Evolutionary conservation across 1,284 basidiomycete species (phyloP).

Genomic region (Tranzscheliella williamsii): DNA sequence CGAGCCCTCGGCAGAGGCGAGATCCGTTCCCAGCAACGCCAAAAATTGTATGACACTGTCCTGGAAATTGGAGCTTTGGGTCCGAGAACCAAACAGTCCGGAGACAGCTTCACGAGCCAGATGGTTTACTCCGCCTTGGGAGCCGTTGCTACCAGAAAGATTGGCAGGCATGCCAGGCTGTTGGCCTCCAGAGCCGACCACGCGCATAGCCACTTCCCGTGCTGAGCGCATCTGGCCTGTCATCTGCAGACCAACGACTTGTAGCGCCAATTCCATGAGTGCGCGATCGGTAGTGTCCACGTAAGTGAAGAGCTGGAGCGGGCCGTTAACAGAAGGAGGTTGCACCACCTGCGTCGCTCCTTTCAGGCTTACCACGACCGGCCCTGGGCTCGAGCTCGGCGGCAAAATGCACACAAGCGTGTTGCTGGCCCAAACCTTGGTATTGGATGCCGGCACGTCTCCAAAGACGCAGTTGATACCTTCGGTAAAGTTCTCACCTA

Average conservation of each 20-base stretch:
- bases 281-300: conserved; percentile 85
- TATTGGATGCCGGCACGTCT: conserved; percentile 77
- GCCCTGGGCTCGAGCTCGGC: conserved; percentile 77
- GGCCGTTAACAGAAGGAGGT: conserved; percentile 63
- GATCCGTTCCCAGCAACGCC: conserved; percentile 67
- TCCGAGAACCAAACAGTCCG: conserved; percentile 40
- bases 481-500: conserved; percentile 73
- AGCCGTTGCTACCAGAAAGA: conserved; percentile 6
- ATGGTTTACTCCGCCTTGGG: conserved; percentile 8
- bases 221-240: conserved; percentile 91
- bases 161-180: conserved; percentile 21
- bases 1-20: conserved; percentile 18
- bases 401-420: conserved; percentile 91
- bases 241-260: conserved; percentile 94
- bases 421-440: conserved; percentile 88
- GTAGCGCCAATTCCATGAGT: conserved; percentile 91
- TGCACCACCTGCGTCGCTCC: conserved; percentile 28
- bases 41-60: conserved; percentile 78
- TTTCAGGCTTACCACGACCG: conserved; percentile 81
- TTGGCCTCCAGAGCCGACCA: conserved; percentile 58
- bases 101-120: conserved; percentile 30
- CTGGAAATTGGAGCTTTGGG: conserved; percentile 69
- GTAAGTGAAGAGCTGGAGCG: conserved; percentile 70
- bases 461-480: conserved; percentile 79
- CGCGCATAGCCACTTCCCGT: conserved; percentile 75